Conservation (phyloP, 2,329 filamentous ascomycete genomes). For the Claviceps fusiformis region DNA sequence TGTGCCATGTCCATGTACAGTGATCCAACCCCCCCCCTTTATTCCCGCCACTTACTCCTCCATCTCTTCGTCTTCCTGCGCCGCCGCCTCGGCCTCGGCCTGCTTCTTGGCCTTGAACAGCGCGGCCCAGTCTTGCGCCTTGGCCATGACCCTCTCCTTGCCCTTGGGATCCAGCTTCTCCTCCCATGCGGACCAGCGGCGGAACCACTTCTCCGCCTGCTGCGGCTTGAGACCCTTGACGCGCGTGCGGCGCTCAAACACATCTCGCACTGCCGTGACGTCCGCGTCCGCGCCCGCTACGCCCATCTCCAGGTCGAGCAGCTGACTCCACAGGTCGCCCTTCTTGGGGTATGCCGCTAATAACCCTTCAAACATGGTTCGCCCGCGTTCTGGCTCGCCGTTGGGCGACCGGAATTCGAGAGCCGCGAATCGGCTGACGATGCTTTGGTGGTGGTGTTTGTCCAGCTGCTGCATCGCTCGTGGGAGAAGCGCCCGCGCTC, state of each 20-base stretch:
- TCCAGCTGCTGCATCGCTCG: constrained; percentile 78
- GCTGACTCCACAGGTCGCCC: constrained; percentile 84
- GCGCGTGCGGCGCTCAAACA: constrained; percentile 70
- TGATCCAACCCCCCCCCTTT: neutral
- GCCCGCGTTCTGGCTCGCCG: constrained; percentile 78
- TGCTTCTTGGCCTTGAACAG: constrained; percentile 31
- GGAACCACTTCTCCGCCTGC: constrained; percentile 78
- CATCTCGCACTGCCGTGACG: constrained; percentile 46
- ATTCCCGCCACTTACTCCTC: constrained; percentile 1
- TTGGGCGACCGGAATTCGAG: constrained; percentile 78
- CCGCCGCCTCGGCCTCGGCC: constrained; percentile 22
- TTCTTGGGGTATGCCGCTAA: constrained; percentile 77
- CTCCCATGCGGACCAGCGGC: constrained; percentile 85
- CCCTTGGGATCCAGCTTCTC: constrained; percentile 54
- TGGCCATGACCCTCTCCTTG: constrained; percentile 55
- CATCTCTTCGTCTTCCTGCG: constrained; percentile 20
- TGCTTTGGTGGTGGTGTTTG: constrained; percentile 44
- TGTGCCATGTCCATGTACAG: neutral
- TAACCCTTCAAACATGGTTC: constrained; percentile 86
- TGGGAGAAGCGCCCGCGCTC: constrained; percentile 62
- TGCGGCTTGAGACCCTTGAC: constrained; percentile 63
- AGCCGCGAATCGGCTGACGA: constrained; percentile 78
- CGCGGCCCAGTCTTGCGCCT: constrained; percentile 58
- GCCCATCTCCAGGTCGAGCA: constrained; percentile 70
- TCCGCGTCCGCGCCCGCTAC: constrained; percentile 37